phyloP scores from a whole-genome alignment of 495 filamentous ascomycete species.

The Aspergillus kassunensis region DNA sequence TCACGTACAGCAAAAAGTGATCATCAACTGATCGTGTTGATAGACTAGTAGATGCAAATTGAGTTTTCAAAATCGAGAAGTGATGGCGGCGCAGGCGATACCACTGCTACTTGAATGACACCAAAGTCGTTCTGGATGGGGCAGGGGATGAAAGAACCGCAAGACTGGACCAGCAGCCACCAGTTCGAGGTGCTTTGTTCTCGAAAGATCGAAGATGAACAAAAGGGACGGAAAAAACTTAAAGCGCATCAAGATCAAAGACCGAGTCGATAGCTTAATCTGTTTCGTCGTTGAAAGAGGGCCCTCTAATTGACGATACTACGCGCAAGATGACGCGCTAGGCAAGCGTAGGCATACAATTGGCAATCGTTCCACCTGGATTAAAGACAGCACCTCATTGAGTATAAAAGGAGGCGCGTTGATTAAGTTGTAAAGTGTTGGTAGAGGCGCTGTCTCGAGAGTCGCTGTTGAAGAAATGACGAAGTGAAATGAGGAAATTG shows the following conservation, averaged over 20 bases:
- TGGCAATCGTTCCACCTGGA: neutral
- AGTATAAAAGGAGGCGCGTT: conserved; percentile 1
- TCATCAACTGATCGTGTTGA: conserved; percentile 1
- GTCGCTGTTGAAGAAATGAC: neutral
- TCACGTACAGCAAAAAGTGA: neutral
- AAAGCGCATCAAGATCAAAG: too few species aligned
- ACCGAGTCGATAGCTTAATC: neutral
- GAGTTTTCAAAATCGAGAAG: too few species aligned
- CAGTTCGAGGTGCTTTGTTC: conserved; percentile 6
- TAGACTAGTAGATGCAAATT: too few species aligned
- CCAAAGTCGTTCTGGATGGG: neutral
- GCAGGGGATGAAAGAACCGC: conserved; percentile 4
- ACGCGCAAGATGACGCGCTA: conserved; percentile 4
- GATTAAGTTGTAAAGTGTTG: neutral
- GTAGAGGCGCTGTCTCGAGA: neutral
- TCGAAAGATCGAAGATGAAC: neutral
- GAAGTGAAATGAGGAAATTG: neutral
- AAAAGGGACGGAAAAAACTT: conserved; percentile 1
- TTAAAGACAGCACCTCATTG: neutral
- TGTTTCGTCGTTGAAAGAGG: conserved; percentile 2
- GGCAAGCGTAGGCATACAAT: neutral
- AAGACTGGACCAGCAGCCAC: conserved; percentile 7
- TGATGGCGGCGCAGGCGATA: neutral
- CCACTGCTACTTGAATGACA: conserved; percentile 1
- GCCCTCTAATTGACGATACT: neutral